Evolutionary conservation across 768 basidiomycete species (phyloP), one percentile per base, ranked within the genome.

Genomic region (Termitomyces sp.): DNA sequence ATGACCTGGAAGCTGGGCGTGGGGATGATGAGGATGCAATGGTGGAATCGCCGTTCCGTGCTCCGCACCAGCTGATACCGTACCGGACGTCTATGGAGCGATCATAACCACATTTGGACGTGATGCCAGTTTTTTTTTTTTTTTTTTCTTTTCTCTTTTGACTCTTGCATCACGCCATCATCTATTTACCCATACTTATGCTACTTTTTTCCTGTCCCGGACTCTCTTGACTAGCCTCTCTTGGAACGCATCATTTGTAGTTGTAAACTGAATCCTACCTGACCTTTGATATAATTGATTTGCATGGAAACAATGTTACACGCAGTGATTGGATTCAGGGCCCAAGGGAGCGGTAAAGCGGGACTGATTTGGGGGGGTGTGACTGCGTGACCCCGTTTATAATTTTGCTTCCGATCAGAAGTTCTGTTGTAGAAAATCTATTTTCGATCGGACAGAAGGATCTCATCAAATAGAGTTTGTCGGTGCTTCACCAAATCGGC

Each of bases 41-140:
- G 83, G 68, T 73, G 47, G 80, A 84, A 63, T 73, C 75, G 3
- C 75, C 78, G 26, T 77, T 76, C 62, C 70, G 71, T 47, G 54
- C 63, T 40, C 60, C 61, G 53, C 65, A 70, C 48, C 67, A 67
- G 57, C 64, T 68, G 49, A 67, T 69, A 50, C 64, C 67, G 35
- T 62, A 64, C 38, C 65, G 62, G 21, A 47, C 61, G 45, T 67
- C 66, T 28, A 59, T 63, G 56, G 60, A 61, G 38, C 53, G 41
- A 53, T 51, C 11, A 31, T 52, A 41, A 50, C 48, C 21, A 43
- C 17, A 11, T 26, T 11, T 23, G 51, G 28, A 33, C 7, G 8
- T 10, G 5, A n/a, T 33, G 45, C 45, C 23, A 33, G 21, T 33
- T 9, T 9, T 10, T 33, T 8, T 9, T 33, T 33, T 33, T n/a